Evolutionary conservation across 106 monocot species (phyloP).

Genomic region (Dendrobium nobile): DNA sequence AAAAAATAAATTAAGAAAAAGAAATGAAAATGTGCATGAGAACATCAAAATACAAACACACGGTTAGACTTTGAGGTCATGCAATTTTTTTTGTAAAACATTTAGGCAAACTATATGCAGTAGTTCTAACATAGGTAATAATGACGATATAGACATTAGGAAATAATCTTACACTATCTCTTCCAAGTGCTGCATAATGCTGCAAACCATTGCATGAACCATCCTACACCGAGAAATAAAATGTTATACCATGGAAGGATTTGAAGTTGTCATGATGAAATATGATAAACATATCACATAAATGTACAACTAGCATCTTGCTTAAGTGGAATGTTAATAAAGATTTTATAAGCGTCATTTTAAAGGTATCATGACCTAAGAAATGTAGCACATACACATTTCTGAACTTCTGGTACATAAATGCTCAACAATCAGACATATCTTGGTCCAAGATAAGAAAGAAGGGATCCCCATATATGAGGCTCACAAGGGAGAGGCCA

Average conservation of each 20-base stretch:
- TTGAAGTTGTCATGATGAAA: background rate
- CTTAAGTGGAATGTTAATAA: background rate
- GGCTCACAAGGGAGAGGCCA: background rate
- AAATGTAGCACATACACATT: background rate
- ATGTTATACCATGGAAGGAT: background rate
- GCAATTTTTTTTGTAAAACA: background rate
- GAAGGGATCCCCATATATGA: background rate
- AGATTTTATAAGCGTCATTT: background rate
- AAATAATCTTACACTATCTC: constrained; percentile 52
- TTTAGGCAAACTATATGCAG: background rate
- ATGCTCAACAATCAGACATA: background rate
- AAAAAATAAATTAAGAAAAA: too few relatives aligned
- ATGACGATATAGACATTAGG: background rate
- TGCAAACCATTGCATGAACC: constrained; percentile 97
- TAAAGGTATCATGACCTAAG: background rate
- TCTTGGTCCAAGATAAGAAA: background rate
- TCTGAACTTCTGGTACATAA: background rate
- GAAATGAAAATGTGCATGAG: too few relatives aligned
- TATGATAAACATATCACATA: background rate
- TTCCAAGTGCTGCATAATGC: constrained; percentile 87
- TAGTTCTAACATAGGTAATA: background rate
- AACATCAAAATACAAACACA: background rate
- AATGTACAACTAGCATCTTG: background rate
- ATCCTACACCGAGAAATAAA: constrained; percentile 36
- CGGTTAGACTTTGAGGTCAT: background rate